Percentiles rank a stretch among this genome's conserved stretches.
Conservation (phyloP, 768 basidiomycete species). For the Termitomyces sp. region DNA sequence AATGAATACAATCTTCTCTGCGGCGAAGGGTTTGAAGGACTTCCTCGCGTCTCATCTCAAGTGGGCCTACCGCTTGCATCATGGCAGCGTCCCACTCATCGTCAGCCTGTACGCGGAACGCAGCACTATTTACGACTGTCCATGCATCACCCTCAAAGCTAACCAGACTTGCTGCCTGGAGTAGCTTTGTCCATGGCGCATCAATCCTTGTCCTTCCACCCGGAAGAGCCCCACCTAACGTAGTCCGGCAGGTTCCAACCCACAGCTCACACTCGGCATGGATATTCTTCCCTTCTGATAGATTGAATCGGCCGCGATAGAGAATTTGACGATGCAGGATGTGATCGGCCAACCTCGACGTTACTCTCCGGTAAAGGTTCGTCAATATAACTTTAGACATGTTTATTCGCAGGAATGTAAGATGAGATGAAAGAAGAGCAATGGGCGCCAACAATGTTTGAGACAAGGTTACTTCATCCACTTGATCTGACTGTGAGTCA, state of each 20-base stretch:
- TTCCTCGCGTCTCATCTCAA: conserved; percentile 59
- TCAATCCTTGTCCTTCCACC: conserved; percentile 52
- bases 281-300: conserved; percentile 55
- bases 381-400: conserved; percentile 56
- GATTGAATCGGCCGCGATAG: conserved; percentile 66
- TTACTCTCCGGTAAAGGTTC: conserved; percentile 68
- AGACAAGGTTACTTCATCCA: conserved; percentile 47
- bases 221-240: conserved; percentile 40
- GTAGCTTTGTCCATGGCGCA: conserved; percentile 69
- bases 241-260: conserved; percentile 70
- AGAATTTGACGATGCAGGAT: conserved; percentile 80
- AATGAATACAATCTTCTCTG: conserved; percentile 22
- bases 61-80: conserved; percentile 47
- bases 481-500: conserved; percentile 9
- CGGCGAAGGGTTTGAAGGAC: conserved; percentile 49
- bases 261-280: conserved; percentile 74
- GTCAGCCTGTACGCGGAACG: conserved; percentile 40
- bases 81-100: conserved; percentile 53
- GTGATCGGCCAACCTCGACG: conserved; percentile 65
- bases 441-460: conserved; percentile 72
- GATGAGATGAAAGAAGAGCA: conserved; percentile 74
- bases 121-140: conserved; percentile 36
- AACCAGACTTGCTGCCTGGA: conserved; percentile 66
- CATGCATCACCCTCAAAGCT: conserved; percentile 53
- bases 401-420: conserved; percentile 58